A percentile compares a stretch with the other conserved stretches of the same genome.
Conservation (phyloP, 345 rosid genomes). For the Cardamine occulta region DNA sequence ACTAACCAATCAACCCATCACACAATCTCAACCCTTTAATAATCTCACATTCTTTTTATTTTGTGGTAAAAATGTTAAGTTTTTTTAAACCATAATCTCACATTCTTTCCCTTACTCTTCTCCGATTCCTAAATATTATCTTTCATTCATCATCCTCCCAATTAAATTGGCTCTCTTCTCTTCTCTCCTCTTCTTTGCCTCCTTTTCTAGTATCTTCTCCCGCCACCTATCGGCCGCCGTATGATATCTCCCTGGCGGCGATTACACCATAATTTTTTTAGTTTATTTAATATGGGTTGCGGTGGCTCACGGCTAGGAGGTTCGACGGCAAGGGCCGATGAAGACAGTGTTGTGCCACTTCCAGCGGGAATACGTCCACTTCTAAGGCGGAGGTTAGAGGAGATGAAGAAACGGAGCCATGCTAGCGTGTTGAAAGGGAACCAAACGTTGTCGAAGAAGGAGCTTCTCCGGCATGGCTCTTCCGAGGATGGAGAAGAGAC, state of each 20-base stretch:
- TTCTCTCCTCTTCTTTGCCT: slow-evolving; percentile 9
- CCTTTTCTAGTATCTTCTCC: slow-evolving; percentile 5
- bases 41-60: slow-evolving; percentile 9
- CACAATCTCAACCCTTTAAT: slow-evolving; percentile 40
- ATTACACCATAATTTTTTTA: slow-evolving; percentile 18
- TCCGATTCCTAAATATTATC: slow-evolving; percentile 24
- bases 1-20: slow-evolving; percentile 32
- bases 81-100: not conserved
- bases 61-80: not conserved
- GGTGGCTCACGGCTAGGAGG: slow-evolving; percentile 41
- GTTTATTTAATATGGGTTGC: slow-evolving; percentile 38
- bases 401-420: slow-evolving; percentile 45
- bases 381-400: slow-evolving; percentile 44
- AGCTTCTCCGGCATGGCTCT: slow-evolving; percentile 38
- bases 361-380: slow-evolving; percentile 43
- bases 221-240: slow-evolving; percentile 20
- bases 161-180: slow-evolving; percentile 11
- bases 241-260: slow-evolving; percentile 29
- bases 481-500: slow-evolving; percentile 36
- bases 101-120: slow-evolving; percentile 21
- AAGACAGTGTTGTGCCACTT: slow-evolving; percentile 34
- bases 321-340: slow-evolving; percentile 8
- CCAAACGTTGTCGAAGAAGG: slow-evolving; percentile 43
- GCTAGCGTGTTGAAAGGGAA: slow-evolving; percentile 42
- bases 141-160: slow-evolving; percentile 11